phyloP scores from a whole-genome alignment of 441 rosid species.

The Flueggea neowawraea region DNA sequence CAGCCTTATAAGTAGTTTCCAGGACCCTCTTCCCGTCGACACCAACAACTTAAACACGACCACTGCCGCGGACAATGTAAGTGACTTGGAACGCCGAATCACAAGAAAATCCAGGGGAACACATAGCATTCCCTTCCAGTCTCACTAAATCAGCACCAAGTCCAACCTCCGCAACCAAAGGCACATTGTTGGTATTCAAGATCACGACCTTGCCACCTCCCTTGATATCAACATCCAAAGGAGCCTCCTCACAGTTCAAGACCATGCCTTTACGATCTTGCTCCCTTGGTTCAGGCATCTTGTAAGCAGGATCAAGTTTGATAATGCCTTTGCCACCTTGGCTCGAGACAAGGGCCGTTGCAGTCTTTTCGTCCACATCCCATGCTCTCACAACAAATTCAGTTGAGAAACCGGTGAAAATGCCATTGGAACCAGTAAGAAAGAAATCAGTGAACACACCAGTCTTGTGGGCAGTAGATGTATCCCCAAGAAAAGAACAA shows the following conservation, averaged over 20 bases:
- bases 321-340: constrained; percentile 66
- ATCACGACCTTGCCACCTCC: constrained; percentile 84
- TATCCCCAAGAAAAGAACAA: constrained; percentile 70
- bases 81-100: constrained; percentile 90
- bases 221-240: constrained; percentile 67
- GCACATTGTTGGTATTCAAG: constrained; percentile 75
- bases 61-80: constrained; percentile 72
- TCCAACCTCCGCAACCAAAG: constrained; percentile 77
- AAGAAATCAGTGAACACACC: constrained; percentile 77
- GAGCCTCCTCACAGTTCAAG: constrained; percentile 78
- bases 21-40: constrained; percentile 68
- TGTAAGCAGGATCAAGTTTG: constrained; percentile 41
- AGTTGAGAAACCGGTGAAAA: constrained; percentile 71
- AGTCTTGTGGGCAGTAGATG: constrained; percentile 64
- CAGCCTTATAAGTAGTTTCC: constrained; percentile 65
- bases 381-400: constrained; percentile 78
- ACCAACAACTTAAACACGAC: constrained; percentile 82
- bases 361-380: constrained; percentile 46
- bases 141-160: constrained; percentile 89
- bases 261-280: constrained; percentile 61
- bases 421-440: constrained; percentile 69
- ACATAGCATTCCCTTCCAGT: constrained; percentile 72
- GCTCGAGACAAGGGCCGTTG: constrained; percentile 40
- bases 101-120: constrained; percentile 92
- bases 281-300: constrained; percentile 59